These are phyloP conservation scores for Yarrowia osloensis DNA, from an alignment of 805 yeast species.

Conservation along the genomic window DNA sequence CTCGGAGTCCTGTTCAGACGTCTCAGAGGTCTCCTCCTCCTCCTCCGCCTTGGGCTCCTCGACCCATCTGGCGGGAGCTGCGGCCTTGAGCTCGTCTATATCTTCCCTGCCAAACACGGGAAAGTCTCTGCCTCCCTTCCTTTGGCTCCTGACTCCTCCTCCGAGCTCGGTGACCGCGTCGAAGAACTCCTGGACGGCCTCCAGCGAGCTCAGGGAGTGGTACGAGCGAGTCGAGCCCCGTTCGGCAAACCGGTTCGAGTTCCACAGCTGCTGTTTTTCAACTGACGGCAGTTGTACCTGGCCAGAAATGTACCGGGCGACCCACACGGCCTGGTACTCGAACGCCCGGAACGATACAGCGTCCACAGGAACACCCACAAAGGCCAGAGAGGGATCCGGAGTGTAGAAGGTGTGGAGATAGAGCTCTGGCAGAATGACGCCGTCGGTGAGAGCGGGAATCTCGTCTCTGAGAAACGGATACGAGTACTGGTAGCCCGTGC, in stretches of 20 bases:
- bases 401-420: slow-evolving; percentile 46
- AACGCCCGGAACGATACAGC: slow-evolving; percentile 12
- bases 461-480: slow-evolving; percentile 56
- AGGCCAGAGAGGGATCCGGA: slow-evolving; percentile 63
- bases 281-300: not conserved
- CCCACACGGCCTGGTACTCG: slow-evolving; percentile 21
- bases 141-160: not conserved
- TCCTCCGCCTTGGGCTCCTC: slow-evolving; percentile 1
- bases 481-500: slow-evolving; percentile 73
- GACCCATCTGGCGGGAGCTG: slow-evolving; percentile 18
- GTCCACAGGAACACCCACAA: slow-evolving; percentile 51
- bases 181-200: slow-evolving; percentile 2
- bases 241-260: not conserved
- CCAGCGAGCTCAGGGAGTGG: slow-evolving; percentile 15
- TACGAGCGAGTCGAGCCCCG: not conserved
- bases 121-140: not conserved
- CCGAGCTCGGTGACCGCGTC: not conserved
- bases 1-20: not conserved
- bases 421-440: slow-evolving; percentile 50
- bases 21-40: not conserved
- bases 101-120: not conserved
- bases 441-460: slow-evolving; percentile 48
- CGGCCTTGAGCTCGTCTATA: slow-evolving; percentile 13
- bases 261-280: not conserved
- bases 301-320: not conserved